Base-by-base conservation (phyloP, 2,329 filamentous ascomycete genomes). In the Fusarium neocosmosporiellum region DNA sequence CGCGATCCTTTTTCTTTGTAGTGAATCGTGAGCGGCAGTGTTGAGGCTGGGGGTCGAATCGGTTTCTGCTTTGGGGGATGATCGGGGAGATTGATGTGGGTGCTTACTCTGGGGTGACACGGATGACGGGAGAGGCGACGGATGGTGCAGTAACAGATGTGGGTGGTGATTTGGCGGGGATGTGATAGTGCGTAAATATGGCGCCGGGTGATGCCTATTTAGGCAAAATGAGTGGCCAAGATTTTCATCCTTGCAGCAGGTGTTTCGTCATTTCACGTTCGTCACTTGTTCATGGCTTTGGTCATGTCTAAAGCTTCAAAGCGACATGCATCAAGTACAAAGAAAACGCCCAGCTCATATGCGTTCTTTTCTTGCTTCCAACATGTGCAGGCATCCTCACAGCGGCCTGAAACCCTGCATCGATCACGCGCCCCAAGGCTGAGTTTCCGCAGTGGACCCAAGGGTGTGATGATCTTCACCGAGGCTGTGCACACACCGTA, bases 201-300 rank as follows among this genome's bases (percentile, higher is more conserved):
- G 24, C 39, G 29, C 37, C 3, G 22, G 6, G 31, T 60, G 14
- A 41, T 60, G 22, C 58, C 58, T 60, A 48, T 48, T 60, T 60
- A 4, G 58, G 58, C 39, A 48, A 60, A 60, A 60, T 48, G 22
- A 18, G 31, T 62, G 59, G 59, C 59, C 31, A 63, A 63, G 48
- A 39, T 39, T 27, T 58, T 59, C 55, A 39, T 5, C 20, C 55
- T 37, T 57, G 54, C 53, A 27, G 53, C 18, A 27, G 34, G 16
- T 27, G 54, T 50, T 50, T 34, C 31, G 33, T 57, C 54, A 58
- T 37, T 27, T 58, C 22, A n/a, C 54, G 3, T 41, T 36, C 14
- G 22, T 57, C 18, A 48, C 24, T 37, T 14, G 16, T 27, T 27
- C 9, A 57, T 20, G 20, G 10, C 9, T n/a, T 20, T 27, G 18